Evolutionary conservation across 257 asterid genomes (phyloP), one percentile per base, ranked within the genome.

Genomic region (Prunella vulgaris): DNA sequence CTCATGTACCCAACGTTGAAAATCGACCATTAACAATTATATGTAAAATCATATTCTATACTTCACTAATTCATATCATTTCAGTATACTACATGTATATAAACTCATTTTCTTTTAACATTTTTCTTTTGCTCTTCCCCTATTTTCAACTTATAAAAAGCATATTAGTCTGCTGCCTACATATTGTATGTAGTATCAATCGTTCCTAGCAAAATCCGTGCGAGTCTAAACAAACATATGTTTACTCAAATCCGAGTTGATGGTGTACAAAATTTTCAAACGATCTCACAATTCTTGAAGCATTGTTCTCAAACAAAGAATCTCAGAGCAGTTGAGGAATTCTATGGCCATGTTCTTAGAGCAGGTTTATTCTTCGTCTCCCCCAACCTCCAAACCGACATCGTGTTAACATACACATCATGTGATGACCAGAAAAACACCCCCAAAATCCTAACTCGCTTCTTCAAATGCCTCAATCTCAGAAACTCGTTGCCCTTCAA

Each of bases 321-420:
- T 76, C 87, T 84, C 8, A 74, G 71, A 60, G 74, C 82, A 52
- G 49, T 90, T 18, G 77, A 77, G 58, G 44, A 60, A 71, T 77
- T 85, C 66, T 82, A 83, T 32, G 88, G 83, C 51, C 89, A 83
- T 64, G 68, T 87, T 48, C 60, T 85, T 4, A 76, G 83, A 60
- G 37, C 89, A 65, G 86, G 87, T 68, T 64, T 87, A 0, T 70
- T 87, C 76, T 83, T 77, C 74, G 73, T 87, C 68, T 68, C 85
- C 22, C 86, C 95, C 1, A 86, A 78, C 22, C 90, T 87, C 71
- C 95, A 88, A 71, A 73, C 89, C 66, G 72, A 87, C 69, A 73
- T 90, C 33, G 60, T 83, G n/a, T 48, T 70, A 4, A 30, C 95
- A 2, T 87, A 84, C 76, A 57, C 83, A 40, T 2, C 81, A 14